Percentiles rank a stretch among this genome's conserved stretches.
phyloP scores from a whole-genome alignment of 2,329 filamentous ascomycete species.

The Neobulgaria alba region DNA sequence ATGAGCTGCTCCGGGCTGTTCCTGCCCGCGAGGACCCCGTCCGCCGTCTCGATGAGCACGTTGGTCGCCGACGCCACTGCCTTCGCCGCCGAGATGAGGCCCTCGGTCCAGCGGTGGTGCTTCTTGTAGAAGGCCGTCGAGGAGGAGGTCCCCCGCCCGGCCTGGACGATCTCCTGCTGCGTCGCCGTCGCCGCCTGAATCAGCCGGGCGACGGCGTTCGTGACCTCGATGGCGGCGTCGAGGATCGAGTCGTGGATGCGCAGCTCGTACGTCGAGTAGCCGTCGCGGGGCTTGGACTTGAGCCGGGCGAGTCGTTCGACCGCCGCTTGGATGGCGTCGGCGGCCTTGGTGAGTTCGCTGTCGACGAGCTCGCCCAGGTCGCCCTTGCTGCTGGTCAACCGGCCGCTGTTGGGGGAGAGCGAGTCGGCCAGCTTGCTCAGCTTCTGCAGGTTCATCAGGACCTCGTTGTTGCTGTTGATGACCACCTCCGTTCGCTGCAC shows the following conservation, averaged over 20 bases:
- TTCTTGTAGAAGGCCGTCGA: constrained; percentile 98
- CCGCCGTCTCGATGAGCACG: constrained; percentile 93
- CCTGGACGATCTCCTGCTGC: constrained; percentile 92
- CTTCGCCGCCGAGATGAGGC: constrained; percentile 93
- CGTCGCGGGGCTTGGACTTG: constrained; percentile 92
- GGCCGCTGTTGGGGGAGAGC: constrained; percentile 80
- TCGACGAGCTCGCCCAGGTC: constrained; percentile 93
- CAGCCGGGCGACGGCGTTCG: constrained; percentile 83
- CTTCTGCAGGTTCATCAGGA: constrained; percentile 87
- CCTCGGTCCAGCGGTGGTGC: constrained; percentile 98
- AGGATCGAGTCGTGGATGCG: constrained; percentile 94
- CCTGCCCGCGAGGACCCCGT: constrained; percentile 84
- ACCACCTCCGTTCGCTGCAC: constrained; percentile 94
- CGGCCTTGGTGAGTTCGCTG: constrained; percentile 82
- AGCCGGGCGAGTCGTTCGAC: constrained; percentile 83
- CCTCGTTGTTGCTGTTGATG: constrained; percentile 94
- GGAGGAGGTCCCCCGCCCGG: constrained; percentile 79
- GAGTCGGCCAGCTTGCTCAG: constrained; percentile 88
- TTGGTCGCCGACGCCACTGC: constrained; percentile 91
- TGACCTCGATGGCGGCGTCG: constrained; percentile 86
- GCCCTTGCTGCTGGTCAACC: constrained; percentile 67
- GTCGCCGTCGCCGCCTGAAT: constrained; percentile 92
- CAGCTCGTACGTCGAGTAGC: constrained; percentile 92
- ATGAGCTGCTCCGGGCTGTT: constrained; percentile 96
- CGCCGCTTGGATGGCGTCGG: constrained; percentile 89